Base-by-base conservation (phyloP, 495 filamentous ascomycete genomes). In the Penicillium desertorum region DNA sequence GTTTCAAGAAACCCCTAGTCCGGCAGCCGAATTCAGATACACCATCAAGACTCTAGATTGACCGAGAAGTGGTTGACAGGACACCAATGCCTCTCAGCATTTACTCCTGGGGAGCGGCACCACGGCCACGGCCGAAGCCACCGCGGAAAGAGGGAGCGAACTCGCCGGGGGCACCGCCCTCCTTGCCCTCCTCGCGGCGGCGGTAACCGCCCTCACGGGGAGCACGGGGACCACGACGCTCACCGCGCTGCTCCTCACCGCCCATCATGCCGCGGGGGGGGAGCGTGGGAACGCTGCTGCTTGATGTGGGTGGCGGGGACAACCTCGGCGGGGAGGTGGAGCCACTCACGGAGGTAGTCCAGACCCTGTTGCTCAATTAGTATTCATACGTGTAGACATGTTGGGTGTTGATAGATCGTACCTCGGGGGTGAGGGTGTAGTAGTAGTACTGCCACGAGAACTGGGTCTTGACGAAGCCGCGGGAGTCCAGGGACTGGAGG, bases 371-470 rank as follows among this genome's bases (percentile, higher is more conserved):
- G 22, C 48, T 27, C 4, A 9, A 45, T 55, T 55, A 55, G 53
- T 39, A 47, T 39, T 37, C 9, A 23, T 0, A 9, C n/a, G n/a
- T 39, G n/a, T n/a, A n/a, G 12, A 1, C 7, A 17, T 6, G 27
- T 37, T 17, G n/a, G 14, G 14, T 39, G 22, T 34, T n/a, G 8
- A 19, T 39, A 22, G 2, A 57, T 60, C 70, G 20, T 72, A 72
- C 70, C 74, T 97, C 93, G 68, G 92, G 91, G 75, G 94, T 98
- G 75, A 98, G 87, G 78, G 95, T 98, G 88, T 98, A 98, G 88
- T 98, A 98, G 87, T 97, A 98, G 87, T 92, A 98, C 83, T 98
- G 94, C 94, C 94, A 98, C 60, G 91, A 96, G 88, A 98, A 98
- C 78, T 92, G 94, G 66, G 94, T 98, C 89, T 98, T 98, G 80